Evolutionary conservation across 2,329 filamentous ascomycete species (phyloP).

Genomic region (Teratosphaeria epicoccoides): DNA sequence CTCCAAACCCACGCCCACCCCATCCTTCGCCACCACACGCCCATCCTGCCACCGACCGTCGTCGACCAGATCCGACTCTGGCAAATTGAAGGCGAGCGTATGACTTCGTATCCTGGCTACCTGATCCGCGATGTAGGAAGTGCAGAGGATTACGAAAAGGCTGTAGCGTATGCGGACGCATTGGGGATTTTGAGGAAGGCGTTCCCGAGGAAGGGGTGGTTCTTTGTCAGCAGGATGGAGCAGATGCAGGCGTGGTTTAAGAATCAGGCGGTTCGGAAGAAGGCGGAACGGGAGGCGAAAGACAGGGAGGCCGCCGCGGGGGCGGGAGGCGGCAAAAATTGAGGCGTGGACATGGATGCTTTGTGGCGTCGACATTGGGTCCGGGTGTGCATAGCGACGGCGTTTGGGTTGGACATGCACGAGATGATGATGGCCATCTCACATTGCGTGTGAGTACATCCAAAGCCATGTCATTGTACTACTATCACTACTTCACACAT

Average conservation of each 20-base stretch:
- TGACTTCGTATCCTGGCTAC: constrained; percentile 74
- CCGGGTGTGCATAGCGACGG: neutral
- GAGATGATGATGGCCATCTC: neutral
- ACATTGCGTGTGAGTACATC: neutral
- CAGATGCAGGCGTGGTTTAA: constrained; percentile 70
- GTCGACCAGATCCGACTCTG: constrained; percentile 95
- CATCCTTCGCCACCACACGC: constrained; percentile 65
- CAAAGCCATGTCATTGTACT: neutral
- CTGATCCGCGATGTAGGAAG: constrained; percentile 72
- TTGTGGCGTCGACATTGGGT: neutral
- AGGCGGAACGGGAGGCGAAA: constrained; percentile 13
- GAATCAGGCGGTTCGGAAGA: constrained; percentile 41
- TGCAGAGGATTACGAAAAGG: constrained; percentile 57
- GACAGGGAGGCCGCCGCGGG: constrained; percentile 1
- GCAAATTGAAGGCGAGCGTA: constrained; percentile 94
- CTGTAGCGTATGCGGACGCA: constrained; percentile 70
- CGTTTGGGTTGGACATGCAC: neutral
- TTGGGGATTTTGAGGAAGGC: constrained; percentile 85
- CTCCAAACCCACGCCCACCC: constrained; percentile 87
- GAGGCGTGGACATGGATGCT: neutral
- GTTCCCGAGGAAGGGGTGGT: constrained; percentile 66
- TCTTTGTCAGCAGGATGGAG: constrained; percentile 87
- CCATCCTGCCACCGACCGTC: constrained; percentile 84
- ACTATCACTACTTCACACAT: neutral
- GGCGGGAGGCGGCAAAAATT: neutral